These are phyloP conservation scores for Aulographum hederae DNA, from an alignment of 2,329 filamentous ascomycete genomes.

Conservation along the genomic window DNA sequence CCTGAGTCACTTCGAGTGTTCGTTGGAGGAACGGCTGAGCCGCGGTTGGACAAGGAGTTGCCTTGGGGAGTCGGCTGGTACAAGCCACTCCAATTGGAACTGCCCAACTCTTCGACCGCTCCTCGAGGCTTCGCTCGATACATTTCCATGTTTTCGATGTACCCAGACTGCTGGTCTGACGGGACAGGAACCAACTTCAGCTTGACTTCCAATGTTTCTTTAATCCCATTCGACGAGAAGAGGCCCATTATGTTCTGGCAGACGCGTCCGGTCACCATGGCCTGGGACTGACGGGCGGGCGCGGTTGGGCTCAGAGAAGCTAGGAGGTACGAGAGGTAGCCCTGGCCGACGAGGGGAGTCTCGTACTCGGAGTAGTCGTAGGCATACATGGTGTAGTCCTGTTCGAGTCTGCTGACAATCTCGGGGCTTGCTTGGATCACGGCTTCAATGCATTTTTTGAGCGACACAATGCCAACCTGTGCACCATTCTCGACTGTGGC, in stretches of 20 bases:
- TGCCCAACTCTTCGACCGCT: too few relatives aligned
- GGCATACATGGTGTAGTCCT: conserved; percentile 92
- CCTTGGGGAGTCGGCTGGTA: too few relatives aligned
- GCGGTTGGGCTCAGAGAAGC: conserved; percentile 29
- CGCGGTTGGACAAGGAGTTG: too few relatives aligned
- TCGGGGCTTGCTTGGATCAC: conserved; percentile 51
- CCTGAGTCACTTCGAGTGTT: not conserved
- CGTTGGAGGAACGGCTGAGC: too few relatives aligned
- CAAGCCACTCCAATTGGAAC: too few relatives aligned
- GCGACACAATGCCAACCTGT: not conserved
- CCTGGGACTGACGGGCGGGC: conserved; percentile 32
- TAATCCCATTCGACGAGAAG: conserved; percentile 56
- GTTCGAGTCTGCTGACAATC: conserved; percentile 50
- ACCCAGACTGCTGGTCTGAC: too few relatives aligned
- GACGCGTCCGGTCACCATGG: conserved; percentile 74
- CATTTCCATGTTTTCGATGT: too few relatives aligned
- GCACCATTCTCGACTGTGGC: not conserved
- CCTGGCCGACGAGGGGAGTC: conserved; percentile 82
- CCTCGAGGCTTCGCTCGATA: too few relatives aligned
- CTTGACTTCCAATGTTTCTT: conserved; percentile 85
- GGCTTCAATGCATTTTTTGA: conserved; percentile 15
- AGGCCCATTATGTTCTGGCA: conserved; percentile 71
- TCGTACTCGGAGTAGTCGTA: conserved; percentile 94
- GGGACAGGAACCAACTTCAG: conserved; percentile 67
- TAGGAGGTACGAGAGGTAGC: conserved; percentile 77